Evolutionary conservation across 2,329 filamentous ascomycete species (phyloP), one percentile per base, ranked within the genome.

Genomic region (Colletotrichum ledebouriae): DNA sequence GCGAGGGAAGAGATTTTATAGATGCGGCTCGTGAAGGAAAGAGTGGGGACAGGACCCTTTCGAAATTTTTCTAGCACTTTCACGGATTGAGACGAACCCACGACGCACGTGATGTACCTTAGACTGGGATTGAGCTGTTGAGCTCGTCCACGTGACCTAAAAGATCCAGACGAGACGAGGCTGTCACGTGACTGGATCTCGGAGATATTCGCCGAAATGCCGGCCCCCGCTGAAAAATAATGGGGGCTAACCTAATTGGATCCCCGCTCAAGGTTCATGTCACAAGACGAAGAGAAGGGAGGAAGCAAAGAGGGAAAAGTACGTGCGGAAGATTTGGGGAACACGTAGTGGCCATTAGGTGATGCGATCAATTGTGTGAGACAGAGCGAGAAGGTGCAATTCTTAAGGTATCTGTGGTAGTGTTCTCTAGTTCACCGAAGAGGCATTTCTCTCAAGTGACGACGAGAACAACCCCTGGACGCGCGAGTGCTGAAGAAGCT

Each of bases 291-390:
- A n/a, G n/a, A 56, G 46, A 29, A n/a, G 22, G 20, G 13, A 20
- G 34, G 44, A 15, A 52, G 22, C 9, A 9, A 25, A 13, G 25
- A 49, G 34, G 13, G 52, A 63, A 49, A 44, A 22, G 44, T 46
- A 15, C 15, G 29, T 42, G 44, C 53, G 55, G 53, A 53, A 44
- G 46, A 47, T 65, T 68, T 55, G 61, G 61, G 13, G 61, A 59
- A 66, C 61, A 69, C 61, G 66, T 69, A 61, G 55, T 60, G 56
- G 66, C 61, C 66, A 69, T 69, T 66, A 61, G 33, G 39, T 41
- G 49, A 65, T 20, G 49, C 41, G 59, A 57, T 22, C 7, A 9
- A 6, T 56, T 39, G 13, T 20, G 6, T 20, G 33, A 39, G 25
- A n/a, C 44, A n/a, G 41, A 25, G 34, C 47, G 46, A 50, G 47